Conservation (phyloP, 306 rosid genomes). For the Albizia julibrissin region DNA sequence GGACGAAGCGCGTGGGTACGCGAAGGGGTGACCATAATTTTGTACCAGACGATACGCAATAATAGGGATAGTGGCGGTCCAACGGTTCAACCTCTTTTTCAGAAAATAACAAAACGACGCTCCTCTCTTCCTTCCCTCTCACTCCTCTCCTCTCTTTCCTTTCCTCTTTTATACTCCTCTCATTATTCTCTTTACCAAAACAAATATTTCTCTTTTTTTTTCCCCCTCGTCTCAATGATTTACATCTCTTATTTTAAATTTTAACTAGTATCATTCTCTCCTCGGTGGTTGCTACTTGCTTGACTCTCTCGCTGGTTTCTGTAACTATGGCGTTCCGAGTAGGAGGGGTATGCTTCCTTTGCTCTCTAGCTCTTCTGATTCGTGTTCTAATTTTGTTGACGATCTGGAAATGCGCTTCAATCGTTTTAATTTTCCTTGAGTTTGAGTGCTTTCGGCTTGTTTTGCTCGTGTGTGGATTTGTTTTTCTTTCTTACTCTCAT, state of each 20-base stretch:
- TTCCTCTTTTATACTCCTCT: not conserved
- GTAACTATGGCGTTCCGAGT: slow-evolving; percentile 63
- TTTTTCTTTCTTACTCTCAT: not conserved
- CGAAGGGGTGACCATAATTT: not conserved
- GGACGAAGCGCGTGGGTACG: not conserved
- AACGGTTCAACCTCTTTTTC: not conserved
- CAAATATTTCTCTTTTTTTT: not conserved
- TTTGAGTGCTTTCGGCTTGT: slow-evolving; percentile 16
- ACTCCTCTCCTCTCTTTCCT: not conserved
- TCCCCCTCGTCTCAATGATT: not conserved
- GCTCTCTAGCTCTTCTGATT: not conserved
- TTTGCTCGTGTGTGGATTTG: slow-evolving; percentile 4
- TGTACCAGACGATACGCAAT: not conserved
- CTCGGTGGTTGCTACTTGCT: not conserved
- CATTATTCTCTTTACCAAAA: not conserved
- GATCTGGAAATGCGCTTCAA: slow-evolving; percentile 8
- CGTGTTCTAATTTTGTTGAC: not conserved
- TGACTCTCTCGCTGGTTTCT: not conserved
- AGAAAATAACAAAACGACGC: not conserved
- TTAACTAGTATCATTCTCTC: not conserved
- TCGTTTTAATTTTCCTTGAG: not conserved
- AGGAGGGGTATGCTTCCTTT: slow-evolving; percentile 46
- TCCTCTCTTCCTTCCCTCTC: not conserved
- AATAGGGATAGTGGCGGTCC: not conserved
- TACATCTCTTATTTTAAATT: not conserved